A percentile compares a stretch with the other conserved stretches of the same genome.
Conservation (phyloP, 2,329 filamentous ascomycete species). For the Aspergillus melleus region DNA sequence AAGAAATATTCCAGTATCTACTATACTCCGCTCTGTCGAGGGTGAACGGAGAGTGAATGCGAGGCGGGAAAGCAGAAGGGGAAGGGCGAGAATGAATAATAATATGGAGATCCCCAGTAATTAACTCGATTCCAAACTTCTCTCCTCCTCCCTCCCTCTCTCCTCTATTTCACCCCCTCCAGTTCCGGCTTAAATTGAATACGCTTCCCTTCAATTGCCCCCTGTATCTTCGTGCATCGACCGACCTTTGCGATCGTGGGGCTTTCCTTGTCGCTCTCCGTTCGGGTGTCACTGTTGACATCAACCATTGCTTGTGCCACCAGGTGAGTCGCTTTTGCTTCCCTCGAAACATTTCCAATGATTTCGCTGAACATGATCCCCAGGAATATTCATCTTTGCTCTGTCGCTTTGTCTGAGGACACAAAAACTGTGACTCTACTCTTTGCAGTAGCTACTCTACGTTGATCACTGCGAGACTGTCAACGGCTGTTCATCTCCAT, state of each 20-base stretch:
- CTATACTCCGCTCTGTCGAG: too few species aligned
- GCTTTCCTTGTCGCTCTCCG: conserved; percentile 5
- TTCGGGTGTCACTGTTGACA: background rate
- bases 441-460: background rate
- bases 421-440: background rate
- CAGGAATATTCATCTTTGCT: background rate
- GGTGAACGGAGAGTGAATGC: background rate
- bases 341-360: background rate
- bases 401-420: background rate
- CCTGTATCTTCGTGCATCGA: background rate
- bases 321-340: conserved; percentile 11
- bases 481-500: background rate
- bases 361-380: background rate
- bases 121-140: background rate
- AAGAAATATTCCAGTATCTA: too few species aligned
- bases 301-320: conserved; percentile 1
- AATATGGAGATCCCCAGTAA: background rate
- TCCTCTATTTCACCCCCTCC: background rate
- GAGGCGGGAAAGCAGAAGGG: background rate
- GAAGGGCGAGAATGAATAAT: background rate
- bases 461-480: background rate
- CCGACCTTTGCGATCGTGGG: conserved; percentile 12
- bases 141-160: background rate
- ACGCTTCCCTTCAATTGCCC: background rate
- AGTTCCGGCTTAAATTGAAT: background rate